Base-by-base conservation (phyloP, 768 basidiomycete species). In the Rossbeevera mucosa region DNA sequence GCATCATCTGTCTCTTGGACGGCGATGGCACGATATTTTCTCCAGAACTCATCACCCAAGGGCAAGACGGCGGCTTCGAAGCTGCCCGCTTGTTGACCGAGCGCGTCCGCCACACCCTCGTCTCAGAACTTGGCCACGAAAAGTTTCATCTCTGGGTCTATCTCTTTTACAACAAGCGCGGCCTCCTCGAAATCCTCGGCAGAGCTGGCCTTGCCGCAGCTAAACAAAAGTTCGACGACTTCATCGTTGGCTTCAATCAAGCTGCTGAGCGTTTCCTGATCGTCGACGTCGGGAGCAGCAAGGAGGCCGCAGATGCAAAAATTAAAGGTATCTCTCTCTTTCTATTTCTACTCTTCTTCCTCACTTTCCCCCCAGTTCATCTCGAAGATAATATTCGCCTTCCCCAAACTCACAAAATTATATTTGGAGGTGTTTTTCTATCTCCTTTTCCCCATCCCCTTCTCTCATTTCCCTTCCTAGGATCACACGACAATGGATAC, bases 401-500 rank as follows among this genome's bases (percentile, higher is more conserved):
- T 51, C 79, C 82, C 31, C 83, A 86, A 62, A 86, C 82, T 3
- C 73, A 72, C 57, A 84, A 80, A 70, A 74, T 88, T 61, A 71
- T 87, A 56, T 86, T 88, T 59, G 85, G 82, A 62, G 86, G 86
- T 79, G 54, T 51, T 64, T 22, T 64, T 22, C 36, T n/a, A 43
- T 48, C 54, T 22, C 48, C 45, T 46, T 41, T 25, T 55, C 48
- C 53, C 47, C 33, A 1, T 36, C 44, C 18, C 33, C 25, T 50
- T 18, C 53, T 11, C 24, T n/a, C 8, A 57, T 42, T 36, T 36
- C 29, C 2, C 26, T 43, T 50, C 26, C 41, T 56, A 86, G 85
- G 84, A 56, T 83, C 81, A 61, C 86, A 88, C 64, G 86, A 88
- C 69, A 81, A 81, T 70, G 85, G 86, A 59, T 88, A 88, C 70